Evolutionary conservation across 306 rosid species (phyloP), one percentile per base, ranked within the genome.

Genomic region (Adenanthera pavonina): DNA sequence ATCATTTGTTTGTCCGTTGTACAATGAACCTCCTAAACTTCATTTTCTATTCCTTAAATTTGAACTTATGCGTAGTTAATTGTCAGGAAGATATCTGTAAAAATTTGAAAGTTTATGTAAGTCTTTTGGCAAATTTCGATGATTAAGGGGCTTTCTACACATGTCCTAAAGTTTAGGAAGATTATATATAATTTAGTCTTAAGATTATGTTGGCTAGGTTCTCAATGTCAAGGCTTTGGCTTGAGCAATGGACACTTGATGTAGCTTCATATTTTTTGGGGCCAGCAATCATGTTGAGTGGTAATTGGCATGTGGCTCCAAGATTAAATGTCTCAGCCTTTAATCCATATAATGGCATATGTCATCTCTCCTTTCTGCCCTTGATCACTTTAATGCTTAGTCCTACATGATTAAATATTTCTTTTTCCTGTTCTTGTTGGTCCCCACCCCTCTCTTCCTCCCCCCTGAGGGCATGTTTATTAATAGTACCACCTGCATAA

Each of bases 361-460:
- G 46, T 41, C 1, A 12, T 3, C n/a, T 33, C 41, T 52, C 54
- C 6, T 76, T 41, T 82, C 48, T 43, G 8, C 54, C 14, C 10
- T 3, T 20, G 33, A 10, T 72, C 64, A 16, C 5, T 41, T 6
- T 41, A 41, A 41, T 41, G 46, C 46, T 41, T 41, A 41, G 46
- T 41, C 46, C 46, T 41, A 41, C 46, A 41, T 41, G 8, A 41
- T 2, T 7, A 6, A 4, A 41, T 41, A 3, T 9, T 80, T 41
- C 69, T 20, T 76, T 80, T 81, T 33, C 13, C 7, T 46, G 20
- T 10, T 65, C 35, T 62, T 15, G 44, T 76, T 56, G 52, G 60
- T 44, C 25, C n/a, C 43, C 16, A n/a, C 35, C 25, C 6, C 46
- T 11, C 16, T 34, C 41, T 5, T 38, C 41, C 41, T 38, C 41